These are phyloP conservation scores for Nicotiana obtusifolia DNA, from an alignment of 257 asterid species.

Conservation along the genomic window DNA sequence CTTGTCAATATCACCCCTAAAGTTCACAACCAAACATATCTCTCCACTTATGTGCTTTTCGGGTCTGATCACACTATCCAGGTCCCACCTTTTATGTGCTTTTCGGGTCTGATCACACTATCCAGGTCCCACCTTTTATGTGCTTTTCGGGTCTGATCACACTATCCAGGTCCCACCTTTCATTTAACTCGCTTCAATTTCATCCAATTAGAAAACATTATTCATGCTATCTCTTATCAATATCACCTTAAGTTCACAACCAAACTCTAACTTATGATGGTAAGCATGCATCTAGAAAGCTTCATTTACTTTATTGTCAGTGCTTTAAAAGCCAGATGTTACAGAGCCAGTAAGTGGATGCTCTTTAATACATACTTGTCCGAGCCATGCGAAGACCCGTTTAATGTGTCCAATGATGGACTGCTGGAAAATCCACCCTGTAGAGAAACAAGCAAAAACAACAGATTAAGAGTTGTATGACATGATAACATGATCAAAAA, in stretches of 20 bases:
- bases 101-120: background rate
- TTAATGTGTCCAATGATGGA: slow-evolving; percentile 56
- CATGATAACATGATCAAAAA: background rate
- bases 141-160: too few relatives aligned
- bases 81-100: background rate
- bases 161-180: background rate
- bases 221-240: background rate
- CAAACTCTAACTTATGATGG: background rate
- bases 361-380: slow-evolving; percentile 47
- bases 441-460: slow-evolving; percentile 14
- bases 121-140: background rate
- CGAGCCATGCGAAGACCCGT: slow-evolving; percentile 48
- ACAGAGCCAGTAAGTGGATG: background rate
- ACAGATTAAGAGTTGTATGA: background rate
- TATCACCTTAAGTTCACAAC: background rate
- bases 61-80: background rate
- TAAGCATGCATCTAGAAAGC: background rate
- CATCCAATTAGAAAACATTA: background rate
- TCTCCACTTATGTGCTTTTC: background rate
- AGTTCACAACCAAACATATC: background rate
- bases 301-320: background rate
- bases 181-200: background rate
- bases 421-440: slow-evolving; percentile 79
- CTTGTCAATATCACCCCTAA: background rate
- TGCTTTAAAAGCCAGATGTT: background rate